These are phyloP conservation scores for Chlorella sp. DNA, from an alignment of 139 green algal species.

Conservation along the genomic window DNA sequence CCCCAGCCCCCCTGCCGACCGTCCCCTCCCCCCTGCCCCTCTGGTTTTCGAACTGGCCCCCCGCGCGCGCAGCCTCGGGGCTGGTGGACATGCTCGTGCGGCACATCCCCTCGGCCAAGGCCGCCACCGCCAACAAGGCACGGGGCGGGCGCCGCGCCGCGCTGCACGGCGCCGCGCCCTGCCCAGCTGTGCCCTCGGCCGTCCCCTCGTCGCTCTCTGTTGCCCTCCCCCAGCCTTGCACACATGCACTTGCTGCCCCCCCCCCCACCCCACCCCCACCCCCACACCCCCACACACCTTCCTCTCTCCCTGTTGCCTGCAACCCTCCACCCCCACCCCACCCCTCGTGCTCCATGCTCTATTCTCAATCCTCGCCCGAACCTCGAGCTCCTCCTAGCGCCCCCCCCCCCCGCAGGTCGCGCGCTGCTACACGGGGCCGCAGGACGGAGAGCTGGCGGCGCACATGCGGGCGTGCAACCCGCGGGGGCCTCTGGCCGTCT, in stretches of 20 bases:
- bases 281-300: background rate
- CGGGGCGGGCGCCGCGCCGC: constrained; percentile 46
- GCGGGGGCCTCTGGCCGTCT: constrained; percentile 84
- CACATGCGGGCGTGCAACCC: constrained; percentile 82
- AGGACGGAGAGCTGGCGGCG: constrained; percentile 61
- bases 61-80: constrained; percentile 65
- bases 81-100: constrained; percentile 93
- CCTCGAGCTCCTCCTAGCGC: constrained; percentile 45
- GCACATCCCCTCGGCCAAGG: constrained; percentile 78
- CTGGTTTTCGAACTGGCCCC: no score
- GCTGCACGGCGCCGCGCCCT: background rate
- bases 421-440: constrained; percentile 73
- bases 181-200: background rate
- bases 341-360: no score
- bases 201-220: background rate
- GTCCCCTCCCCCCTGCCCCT: background rate
- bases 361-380: background rate
- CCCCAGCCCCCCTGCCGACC: no score
- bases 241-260: background rate
- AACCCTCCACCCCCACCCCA: background rate
- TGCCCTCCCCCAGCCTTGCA: background rate
- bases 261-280: background rate
- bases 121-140: constrained; percentile 78
- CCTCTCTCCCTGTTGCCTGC: background rate
- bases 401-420: constrained; percentile 71